Evolutionary conservation across 805 yeast genomes (phyloP).

Genomic region (Candida sakaeoensis): DNA sequence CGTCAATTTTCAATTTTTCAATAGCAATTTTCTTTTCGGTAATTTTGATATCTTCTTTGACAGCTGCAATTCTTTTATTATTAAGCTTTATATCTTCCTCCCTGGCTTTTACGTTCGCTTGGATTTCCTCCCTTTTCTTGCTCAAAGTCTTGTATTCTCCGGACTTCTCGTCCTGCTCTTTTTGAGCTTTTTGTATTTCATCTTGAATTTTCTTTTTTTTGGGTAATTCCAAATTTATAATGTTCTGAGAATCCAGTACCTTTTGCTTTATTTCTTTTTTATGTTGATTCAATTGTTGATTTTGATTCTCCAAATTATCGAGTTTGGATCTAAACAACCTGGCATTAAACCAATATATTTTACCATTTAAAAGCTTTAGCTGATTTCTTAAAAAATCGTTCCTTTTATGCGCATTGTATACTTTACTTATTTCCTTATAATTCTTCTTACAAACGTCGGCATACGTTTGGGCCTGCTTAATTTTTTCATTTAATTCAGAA

Average conservation of each 20-base stretch:
- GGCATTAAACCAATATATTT: conserved; percentile 42
- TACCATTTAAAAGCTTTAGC: conserved; percentile 34
- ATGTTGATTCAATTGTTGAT: conserved; percentile 4
- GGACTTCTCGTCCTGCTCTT: conserved; percentile 8
- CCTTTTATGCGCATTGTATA: conserved; percentile 32
- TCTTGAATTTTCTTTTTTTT: neutral
- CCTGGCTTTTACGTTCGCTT: conserved; percentile 4
- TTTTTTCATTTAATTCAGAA: conserved; percentile 24
- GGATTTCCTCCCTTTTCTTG: conserved; percentile 2
- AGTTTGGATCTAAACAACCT: conserved; percentile 25
- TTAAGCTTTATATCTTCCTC: conserved; percentile 15
- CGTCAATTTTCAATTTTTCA: conserved; percentile 19
- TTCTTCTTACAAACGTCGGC: conserved; percentile 22
- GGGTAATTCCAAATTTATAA: neutral
- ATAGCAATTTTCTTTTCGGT: conserved; percentile 17
- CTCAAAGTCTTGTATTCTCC: conserved; percentile 12
- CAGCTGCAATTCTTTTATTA: conserved; percentile 18
- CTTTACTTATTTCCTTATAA: conserved; percentile 25
- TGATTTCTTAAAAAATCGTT: conserved; percentile 31
- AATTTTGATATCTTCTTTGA: conserved; percentile 17
- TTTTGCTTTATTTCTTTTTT: conserved; percentile 12
- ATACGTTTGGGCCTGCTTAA: conserved; percentile 22
- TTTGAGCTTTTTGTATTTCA: conserved; percentile 11
- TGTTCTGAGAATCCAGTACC: conserved; percentile 8
- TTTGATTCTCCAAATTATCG: conserved; percentile 10